A percentile compares a stretch with the other conserved stretches of the same genome.
These are phyloP conservation scores for Xylaria arbuscula DNA, from an alignment of 2,329 filamentous ascomycete species.

Conservation along the genomic window DNA sequence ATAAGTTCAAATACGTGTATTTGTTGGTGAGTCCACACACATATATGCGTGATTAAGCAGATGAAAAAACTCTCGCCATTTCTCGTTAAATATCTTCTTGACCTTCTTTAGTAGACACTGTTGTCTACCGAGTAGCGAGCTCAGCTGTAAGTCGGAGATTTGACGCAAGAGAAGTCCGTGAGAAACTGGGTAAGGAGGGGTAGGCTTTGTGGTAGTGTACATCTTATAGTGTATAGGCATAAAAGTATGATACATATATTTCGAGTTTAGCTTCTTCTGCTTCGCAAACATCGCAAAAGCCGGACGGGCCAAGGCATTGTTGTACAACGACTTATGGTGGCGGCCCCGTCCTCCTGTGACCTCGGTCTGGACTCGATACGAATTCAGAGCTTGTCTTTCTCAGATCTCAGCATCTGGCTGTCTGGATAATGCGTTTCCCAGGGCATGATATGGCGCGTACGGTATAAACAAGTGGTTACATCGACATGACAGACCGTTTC, in stretches of 20 bases:
- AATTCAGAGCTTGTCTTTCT: background rate
- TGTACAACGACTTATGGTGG: slow-evolving; percentile 41
- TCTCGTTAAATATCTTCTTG: background rate
- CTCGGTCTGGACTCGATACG: background rate
- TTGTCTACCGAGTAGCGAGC: background rate
- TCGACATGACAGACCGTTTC: slow-evolving; percentile 60
- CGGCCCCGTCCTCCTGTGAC: background rate
- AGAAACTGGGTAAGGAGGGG: background rate
- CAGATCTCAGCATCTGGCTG: background rate
- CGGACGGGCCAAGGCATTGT: slow-evolving; percentile 47
- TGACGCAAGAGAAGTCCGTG: background rate
- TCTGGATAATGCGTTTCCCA: background rate
- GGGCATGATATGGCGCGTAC: background rate
- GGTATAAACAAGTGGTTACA: slow-evolving; percentile 38
- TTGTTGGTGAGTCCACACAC: background rate
- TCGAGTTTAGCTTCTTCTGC: slow-evolving; percentile 14
- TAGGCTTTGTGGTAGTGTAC: slow-evolving; percentile 22
- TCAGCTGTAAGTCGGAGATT: background rate
- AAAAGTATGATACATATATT: slow-evolving; percentile 30
- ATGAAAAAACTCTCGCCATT: background rate
- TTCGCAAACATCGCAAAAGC: slow-evolving; percentile 34
- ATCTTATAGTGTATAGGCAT: slow-evolving; percentile 12
- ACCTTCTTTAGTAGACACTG: background rate
- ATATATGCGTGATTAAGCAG: background rate
- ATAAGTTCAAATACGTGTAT: background rate